These are phyloP conservation scores for Vararia minispora DNA, from an alignment of 768 basidiomycete species.

Conservation along the genomic window DNA sequence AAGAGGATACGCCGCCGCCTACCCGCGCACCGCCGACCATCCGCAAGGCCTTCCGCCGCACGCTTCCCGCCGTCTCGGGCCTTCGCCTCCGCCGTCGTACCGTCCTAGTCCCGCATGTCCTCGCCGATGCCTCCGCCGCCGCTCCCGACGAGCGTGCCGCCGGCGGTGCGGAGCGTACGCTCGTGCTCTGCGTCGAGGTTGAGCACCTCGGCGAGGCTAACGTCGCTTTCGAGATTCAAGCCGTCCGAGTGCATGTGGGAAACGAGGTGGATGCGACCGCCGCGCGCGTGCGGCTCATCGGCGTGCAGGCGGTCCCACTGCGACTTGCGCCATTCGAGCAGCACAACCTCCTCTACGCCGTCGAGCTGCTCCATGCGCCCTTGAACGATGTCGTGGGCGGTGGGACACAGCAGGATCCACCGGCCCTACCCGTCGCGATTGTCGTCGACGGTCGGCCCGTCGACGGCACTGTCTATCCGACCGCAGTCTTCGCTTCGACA, in stretches of 20 bases:
- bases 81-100: constrained; percentile 92
- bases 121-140: constrained; percentile 35
- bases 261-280: constrained; percentile 63
- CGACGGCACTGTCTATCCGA: constrained; percentile 39
- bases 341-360: constrained; percentile 81
- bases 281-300: constrained; percentile 36
- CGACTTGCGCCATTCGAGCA: constrained; percentile 64
- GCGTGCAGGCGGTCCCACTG: constrained; percentile 48
- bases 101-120: constrained; percentile 78
- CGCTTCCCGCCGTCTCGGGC: constrained; percentile 67
- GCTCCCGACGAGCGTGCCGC: constrained; percentile 39
- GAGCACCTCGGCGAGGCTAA: constrained; percentile 65
- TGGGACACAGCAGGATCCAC: constrained; percentile 12
- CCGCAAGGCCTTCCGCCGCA: constrained; percentile 78
- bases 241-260: constrained; percentile 55
- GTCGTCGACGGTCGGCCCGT: constrained; percentile 67
- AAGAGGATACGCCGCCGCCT: constrained; percentile 12
- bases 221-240: constrained; percentile 67
- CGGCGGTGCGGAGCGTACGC: constrained; percentile 71
- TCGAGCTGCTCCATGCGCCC: constrained; percentile 65
- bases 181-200: constrained; percentile 85
- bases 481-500: constrained; percentile 64
- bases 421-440: no score
- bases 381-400: constrained; percentile 19
- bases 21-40: constrained; percentile 46